Base-by-base conservation (phyloP, 2,329 filamentous ascomycete species). In the Botrytis pseudocinerea region DNA sequence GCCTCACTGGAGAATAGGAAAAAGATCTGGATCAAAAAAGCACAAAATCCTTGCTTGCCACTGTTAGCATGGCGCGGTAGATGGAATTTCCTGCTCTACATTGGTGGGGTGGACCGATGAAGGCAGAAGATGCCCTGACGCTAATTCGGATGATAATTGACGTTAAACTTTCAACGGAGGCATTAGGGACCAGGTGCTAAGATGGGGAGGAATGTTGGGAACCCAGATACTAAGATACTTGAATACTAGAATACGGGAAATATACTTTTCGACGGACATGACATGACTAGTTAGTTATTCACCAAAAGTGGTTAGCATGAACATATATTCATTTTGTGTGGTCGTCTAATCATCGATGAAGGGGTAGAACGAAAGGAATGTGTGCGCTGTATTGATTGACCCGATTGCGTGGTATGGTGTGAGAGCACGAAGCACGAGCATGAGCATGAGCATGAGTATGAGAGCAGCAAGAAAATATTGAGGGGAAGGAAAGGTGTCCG, bases 81-180 rank as follows among this genome's bases (percentile, higher is more conserved):
- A 63, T 64, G 38, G n/a, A n/a, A 51, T 6, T 48, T 35, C n/a
- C 35, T 64, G 35, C 20, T 68, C n/a, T 60, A 48, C 48, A 38
- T 42, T 38, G 62, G 70, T 68, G 70, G 70, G 70, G 62, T 60
- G 60, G 35, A n/a, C 69, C 69, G 60, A 71, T 57, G 44, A 46
- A 68, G 51, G 62, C 61, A 65, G 44, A 68, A 65, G 44, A 68
- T 54, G 32, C 40, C 38, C 40, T 72, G 62, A 68, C 38, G 46
- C 69, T 68, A 57, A 32, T 32, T 57, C 25, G 48, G 46, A 42
- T 57, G 48, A 42, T 1, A 42, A 68, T 10, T 68, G 65, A 57
- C 35, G 35, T 68, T 32, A 57, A 57, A 57, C 35, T 57, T 68
- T 68, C 65, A 68, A 57, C 48, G 65, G 35, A 68, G 35, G 35